Base-by-base conservation (phyloP, 371 early-diverging fungal species). In the Synchytrium microbalum region DNA sequence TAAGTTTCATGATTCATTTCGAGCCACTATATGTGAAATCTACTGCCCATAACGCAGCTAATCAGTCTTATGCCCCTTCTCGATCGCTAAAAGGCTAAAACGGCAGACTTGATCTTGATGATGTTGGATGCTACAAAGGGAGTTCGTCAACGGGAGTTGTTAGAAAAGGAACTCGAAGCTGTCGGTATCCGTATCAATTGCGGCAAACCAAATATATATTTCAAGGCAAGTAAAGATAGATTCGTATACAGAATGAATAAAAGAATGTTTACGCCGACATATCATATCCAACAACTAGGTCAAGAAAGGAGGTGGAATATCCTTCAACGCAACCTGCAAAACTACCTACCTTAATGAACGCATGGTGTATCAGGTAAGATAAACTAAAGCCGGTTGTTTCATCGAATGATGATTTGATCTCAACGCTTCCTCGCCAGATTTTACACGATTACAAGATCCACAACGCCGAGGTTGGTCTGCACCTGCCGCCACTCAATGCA, bases 391-490 rank as follows among this genome's bases (percentile, higher is more conserved):
- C 31, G 32, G 14, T 65, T 60, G 55, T n/a, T 62, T 58, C 46
- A 23, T 24, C 23, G 55, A 3, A 28, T 38, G 25, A 3, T 10
- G 30, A 59, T 8, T 59, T 16, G 26, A 5, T 33, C 23, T 29
- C 60, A 14, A 32, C 46, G 5, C 8, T 54, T 1, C 19, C 38
- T n/a, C 19, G 32, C 64, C 70, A 69, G 59, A 94, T 99, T 74
- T 83, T 99, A 54, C 95, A 94, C 72, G 98, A 96, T 72, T 99
- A 99, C 80, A 79, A 76, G 84, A 95, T 99, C 59, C 92, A 93
- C 73, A 99, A 99, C 74, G 99, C 97, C 3, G 99, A 99, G 69
- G 89, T 99, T n/a, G n/a, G n/a, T n/a, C n/a, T n/a, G n/a, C n/a
- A n/a, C n/a, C n/a, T n/a, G n/a, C n/a, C n/a, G n/a, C n/a, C n/a